Evolutionary conservation across 1,139 yeast species (phyloP).

Genomic region (Debaryomyces nepalensis): DNA sequence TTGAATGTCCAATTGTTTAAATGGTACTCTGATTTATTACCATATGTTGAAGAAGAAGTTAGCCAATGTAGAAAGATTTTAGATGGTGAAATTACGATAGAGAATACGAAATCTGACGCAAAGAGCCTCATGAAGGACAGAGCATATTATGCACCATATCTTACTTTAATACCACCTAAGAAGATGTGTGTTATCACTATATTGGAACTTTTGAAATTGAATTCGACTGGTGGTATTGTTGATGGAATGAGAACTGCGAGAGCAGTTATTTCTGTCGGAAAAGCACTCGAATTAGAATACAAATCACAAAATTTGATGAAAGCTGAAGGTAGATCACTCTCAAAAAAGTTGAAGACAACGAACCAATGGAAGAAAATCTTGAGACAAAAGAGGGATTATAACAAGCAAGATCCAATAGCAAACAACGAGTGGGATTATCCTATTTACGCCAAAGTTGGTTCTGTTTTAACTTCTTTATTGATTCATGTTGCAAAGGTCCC

Average conservation of each 20-base stretch:
- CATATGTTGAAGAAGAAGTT: conserved; percentile 70
- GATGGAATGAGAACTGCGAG: conserved; percentile 88
- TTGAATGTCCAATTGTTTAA: conserved; percentile 77
- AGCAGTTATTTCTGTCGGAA: conserved; percentile 81
- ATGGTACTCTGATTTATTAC: conserved; percentile 75
- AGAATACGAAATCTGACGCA: conserved; percentile 31
- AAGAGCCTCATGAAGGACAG: conserved; percentile 52
- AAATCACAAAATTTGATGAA: conserved; percentile 66
- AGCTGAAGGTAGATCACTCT: conserved; percentile 57
- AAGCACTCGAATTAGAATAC: conserved; percentile 83
- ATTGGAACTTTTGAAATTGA: conserved; percentile 74
- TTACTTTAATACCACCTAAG: conserved; percentile 72
- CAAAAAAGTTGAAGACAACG: conserved; percentile 35
- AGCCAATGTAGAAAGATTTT: conserved; percentile 48
- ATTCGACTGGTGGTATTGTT: conserved; percentile 75
- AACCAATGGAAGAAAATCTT: conserved; percentile 51
- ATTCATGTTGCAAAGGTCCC: conserved; percentile 82
- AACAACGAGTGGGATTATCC: conserved; percentile 50
- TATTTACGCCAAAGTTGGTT: conserved; percentile 80
- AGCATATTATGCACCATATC: conserved; percentile 76
- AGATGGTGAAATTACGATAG: conserved; percentile 25
- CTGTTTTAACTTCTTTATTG: conserved; percentile 72
- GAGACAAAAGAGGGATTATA: conserved; percentile 29
- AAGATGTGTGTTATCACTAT: conserved; percentile 85
- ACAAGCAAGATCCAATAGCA: conserved; percentile 18